Evolutionary conservation across 495 filamentous ascomycete genomes (phyloP), one percentile per base, ranked within the genome.

Genomic region (Melanomma pulvis-pyrius): DNA sequence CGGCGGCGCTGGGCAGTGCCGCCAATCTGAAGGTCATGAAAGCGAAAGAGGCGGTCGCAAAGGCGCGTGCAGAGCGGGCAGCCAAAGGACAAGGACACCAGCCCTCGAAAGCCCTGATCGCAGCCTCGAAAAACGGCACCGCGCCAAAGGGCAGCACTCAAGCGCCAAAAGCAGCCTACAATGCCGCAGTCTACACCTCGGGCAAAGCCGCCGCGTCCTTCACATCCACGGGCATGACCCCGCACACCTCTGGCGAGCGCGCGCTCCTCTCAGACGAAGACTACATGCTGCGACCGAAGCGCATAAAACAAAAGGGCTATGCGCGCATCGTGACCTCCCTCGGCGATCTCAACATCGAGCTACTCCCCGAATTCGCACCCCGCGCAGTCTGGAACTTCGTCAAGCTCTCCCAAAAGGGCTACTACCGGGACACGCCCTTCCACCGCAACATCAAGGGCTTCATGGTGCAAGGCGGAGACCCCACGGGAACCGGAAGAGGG

Each of bases 381-480:
- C 87, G 88, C 65, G 92, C 94, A 3, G 94, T 97, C 21, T 99
- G 92, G 90, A 99, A 99, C 76, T 98, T 99, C 76, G 83, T 94
- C 46, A 88, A 90, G 54, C 81, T 99, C 9, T 84, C 92, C 11
- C 90, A 96, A 72, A 89, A 86, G 63, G 96, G 93, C 0, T 96
- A 96, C 78, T 99, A 97, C 80, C 86, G 84, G 49, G 83, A 81
- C 72, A 85, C 96, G 8, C 69, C 82, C 22, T 98, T 98, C 73
- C 94, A 99, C 76, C 87, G 94, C 54, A 96, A 92, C 74, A 97
- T 99, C 72, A 84, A 84, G 26, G 92, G 90, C 64, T 99, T 99
- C 76, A 99, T 99, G 94, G 90, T 98, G 61, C 94, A 99, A 74
- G 96, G 96, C 59, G 94, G 94, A 63, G 94, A 98, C 74, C 94